A percentile compares a stretch with the other conserved stretches of the same genome.
Evolutionary conservation across 768 basidiomycete genomes (phyloP).

Genomic region (Boletus rubroflammeus): DNA sequence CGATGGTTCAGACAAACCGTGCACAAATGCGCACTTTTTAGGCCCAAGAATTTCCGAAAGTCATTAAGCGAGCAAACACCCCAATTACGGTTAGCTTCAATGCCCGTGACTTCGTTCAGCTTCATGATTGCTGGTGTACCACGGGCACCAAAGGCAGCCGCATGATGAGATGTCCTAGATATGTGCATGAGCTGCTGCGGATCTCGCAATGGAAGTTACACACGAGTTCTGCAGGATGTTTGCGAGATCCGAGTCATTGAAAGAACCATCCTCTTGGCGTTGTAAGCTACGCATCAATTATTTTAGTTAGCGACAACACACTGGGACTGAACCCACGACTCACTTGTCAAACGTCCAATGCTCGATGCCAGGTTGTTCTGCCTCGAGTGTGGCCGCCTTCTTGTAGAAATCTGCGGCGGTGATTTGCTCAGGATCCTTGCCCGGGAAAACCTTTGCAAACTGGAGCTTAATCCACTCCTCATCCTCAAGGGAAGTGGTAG

Average conservation of each 20-base stretch:
- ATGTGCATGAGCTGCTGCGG: background rate
- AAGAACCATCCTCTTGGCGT: constrained; percentile 54
- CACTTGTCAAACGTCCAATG: constrained; percentile 70
- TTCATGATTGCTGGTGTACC: constrained; percentile 74
- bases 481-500: constrained; percentile 69
- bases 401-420: constrained; percentile 49
- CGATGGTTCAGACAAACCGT: background rate
- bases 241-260: constrained; percentile 72
- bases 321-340: constrained; percentile 10
- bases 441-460: constrained; percentile 52
- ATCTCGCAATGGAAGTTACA: constrained; percentile 22
- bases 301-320: constrained; percentile 4
- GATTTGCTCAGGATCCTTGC: constrained; percentile 46
- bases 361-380: constrained; percentile 41
- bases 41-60: constrained; percentile 75
- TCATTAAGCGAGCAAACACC: constrained; percentile 83
- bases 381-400: constrained; percentile 39
- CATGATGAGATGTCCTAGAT: constrained; percentile 64
- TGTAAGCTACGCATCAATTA: constrained; percentile 41
- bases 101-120: constrained; percentile 81
- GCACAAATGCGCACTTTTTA: constrained; percentile 53
- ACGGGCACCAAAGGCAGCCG: constrained; percentile 71
- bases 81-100: constrained; percentile 72
- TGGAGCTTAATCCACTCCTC: constrained; percentile 61
- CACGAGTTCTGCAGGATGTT: constrained; percentile 64